These are phyloP conservation scores for Entomortierella parvispora DNA, from an alignment of 192 early-diverging fungal genomes.

Conservation along the genomic window DNA sequence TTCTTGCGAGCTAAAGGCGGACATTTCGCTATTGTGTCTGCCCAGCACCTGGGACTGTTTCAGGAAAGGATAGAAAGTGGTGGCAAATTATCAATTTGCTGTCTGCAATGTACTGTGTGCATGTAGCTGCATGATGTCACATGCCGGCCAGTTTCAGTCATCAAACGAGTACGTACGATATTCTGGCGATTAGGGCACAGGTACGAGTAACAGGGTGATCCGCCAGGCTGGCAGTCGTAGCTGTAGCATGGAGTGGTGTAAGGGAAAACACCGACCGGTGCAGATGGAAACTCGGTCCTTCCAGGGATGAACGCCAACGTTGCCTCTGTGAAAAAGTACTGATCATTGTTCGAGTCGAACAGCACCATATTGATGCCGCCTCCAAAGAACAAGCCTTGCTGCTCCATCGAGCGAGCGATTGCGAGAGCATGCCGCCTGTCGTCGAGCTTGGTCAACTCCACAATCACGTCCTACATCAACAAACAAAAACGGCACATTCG, in stretches of 20 bases:
- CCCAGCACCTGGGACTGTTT: slow-evolving; percentile 23
- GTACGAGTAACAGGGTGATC: slow-evolving; percentile 41
- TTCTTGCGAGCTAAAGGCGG: slow-evolving; percentile 24
- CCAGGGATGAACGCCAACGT: slow-evolving; percentile 33
- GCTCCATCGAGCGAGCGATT: slow-evolving; percentile 79
- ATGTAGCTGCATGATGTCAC: too few species aligned
- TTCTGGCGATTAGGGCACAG: slow-evolving; percentile 43
- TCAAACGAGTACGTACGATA: slow-evolving; percentile 46
- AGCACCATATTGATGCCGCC: slow-evolving; percentile 76
- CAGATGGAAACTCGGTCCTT: slow-evolving; percentile 36
- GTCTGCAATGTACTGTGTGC: too few species aligned
- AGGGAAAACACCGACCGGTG: slow-evolving; percentile 37
- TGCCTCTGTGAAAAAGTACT: slow-evolving; percentile 74
- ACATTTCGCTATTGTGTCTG: slow-evolving; percentile 37
- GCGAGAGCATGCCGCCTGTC: slow-evolving; percentile 82
- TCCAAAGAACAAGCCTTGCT: slow-evolving; percentile 82
- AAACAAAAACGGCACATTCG: slow-evolving; percentile 4
- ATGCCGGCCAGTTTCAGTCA: too few species aligned
- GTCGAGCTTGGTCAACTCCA: slow-evolving; percentile 68
- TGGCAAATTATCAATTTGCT: background rate
- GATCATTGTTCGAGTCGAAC: slow-evolving; percentile 75
- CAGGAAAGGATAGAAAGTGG: background rate
- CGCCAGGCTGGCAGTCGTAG: slow-evolving; percentile 31
- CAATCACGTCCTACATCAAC: slow-evolving; percentile 60
- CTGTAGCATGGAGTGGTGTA: slow-evolving; percentile 33